phyloP scores from a whole-genome alignment of 345 rosid genomes.

The Dipteronia sinensis region DNA sequence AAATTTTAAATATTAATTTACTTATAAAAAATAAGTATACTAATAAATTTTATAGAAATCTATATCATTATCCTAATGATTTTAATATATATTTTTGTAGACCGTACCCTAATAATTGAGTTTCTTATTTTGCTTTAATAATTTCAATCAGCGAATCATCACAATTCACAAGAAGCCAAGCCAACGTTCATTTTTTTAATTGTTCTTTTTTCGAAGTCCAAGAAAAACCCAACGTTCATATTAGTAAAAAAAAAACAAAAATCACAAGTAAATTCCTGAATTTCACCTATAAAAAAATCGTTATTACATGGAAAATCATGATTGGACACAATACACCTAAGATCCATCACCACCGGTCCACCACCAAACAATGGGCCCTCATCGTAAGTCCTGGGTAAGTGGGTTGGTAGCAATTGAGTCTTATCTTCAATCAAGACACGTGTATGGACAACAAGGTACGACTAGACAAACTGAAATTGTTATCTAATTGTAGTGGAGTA shows the following conservation, averaged over 20 bases:
- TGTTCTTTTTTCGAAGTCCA: background rate
- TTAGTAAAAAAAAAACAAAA: background rate
- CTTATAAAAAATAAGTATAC: too few species aligned
- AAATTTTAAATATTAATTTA: too few species aligned
- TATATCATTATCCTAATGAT: too few species aligned
- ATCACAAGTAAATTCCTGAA: background rate
- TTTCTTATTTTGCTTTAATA: too few species aligned
- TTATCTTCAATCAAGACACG: too few species aligned
- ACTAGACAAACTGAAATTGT: background rate
- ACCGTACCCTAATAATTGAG: too few species aligned
- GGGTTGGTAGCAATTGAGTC: too few species aligned
- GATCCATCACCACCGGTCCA: too few species aligned
- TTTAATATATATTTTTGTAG: too few species aligned
- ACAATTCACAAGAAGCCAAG: background rate
- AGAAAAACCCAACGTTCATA: conserved; percentile 9
- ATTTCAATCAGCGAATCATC: background rate
- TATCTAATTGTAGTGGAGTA: background rate
- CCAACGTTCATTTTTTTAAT: background rate
- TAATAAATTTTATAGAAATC: too few species aligned
- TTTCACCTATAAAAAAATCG: background rate
- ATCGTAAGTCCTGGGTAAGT: background rate
- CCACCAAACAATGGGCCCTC: background rate
- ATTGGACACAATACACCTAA: background rate
- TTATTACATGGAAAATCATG: background rate
- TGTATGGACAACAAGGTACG: background rate